Conservation (phyloP, 805 yeast species). For the Wickerhamiella nectarea region DNA sequence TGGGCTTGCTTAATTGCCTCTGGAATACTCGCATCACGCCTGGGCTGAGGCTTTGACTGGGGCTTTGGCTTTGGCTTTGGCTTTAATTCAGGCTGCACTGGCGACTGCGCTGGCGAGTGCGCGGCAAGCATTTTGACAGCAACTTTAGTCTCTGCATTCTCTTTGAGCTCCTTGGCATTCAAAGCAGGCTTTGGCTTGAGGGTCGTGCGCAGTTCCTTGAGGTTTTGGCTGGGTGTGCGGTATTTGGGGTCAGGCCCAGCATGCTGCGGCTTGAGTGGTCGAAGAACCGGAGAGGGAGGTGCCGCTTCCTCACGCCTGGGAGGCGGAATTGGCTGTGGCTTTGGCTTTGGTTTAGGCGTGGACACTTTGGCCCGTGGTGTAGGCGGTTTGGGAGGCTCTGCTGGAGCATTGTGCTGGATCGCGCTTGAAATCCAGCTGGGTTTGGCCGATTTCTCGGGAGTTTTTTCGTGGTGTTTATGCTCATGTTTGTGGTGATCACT, state of each 20-base stretch:
- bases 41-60: neutral
- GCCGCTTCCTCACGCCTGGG: neutral
- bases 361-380: neutral
- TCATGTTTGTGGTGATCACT: too few relatives aligned
- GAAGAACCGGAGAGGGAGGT: neutral
- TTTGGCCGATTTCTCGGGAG: neutral
- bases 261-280: conserved; percentile 2
- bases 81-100: too few relatives aligned
- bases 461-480: neutral
- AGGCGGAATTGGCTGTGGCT: neutral
- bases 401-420: neutral
- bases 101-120: too few relatives aligned
- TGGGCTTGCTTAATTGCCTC: neutral
- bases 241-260: neutral
- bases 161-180: neutral
- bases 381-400: neutral
- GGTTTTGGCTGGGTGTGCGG: conserved; percentile 3
- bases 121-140: neutral
- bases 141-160: neutral
- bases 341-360: neutral
- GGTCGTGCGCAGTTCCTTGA: conserved; percentile 5
- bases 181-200: neutral
- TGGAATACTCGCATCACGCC: conserved; percentile 3
- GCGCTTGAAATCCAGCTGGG: conserved; percentile 9
- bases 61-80: neutral